These are phyloP conservation scores for Terfezia claveryi DNA, from an alignment of 495 filamentous ascomycete genomes.

Conservation along the genomic window DNA sequence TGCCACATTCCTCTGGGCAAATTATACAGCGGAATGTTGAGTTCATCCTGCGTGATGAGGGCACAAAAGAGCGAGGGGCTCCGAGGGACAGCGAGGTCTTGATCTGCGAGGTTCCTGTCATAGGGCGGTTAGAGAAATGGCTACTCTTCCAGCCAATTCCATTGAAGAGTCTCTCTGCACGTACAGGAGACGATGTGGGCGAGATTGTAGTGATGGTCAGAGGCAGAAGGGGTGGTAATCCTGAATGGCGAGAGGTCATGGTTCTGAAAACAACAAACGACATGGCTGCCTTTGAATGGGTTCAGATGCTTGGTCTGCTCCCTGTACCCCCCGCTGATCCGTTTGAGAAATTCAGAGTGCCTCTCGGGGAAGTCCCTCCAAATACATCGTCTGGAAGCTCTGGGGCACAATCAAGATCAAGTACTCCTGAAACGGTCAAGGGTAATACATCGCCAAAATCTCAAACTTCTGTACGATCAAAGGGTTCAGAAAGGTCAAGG, in stretches of 20 bases:
- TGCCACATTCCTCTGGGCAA: slow-evolving; percentile 78
- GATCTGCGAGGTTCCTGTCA: slow-evolving; percentile 59
- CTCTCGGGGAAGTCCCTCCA: background rate
- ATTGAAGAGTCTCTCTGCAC: slow-evolving; percentile 47
- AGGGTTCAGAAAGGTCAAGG: background rate
- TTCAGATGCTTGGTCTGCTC: slow-evolving; percentile 52
- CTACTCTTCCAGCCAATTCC: slow-evolving; percentile 73
- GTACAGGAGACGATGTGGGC: slow-evolving; percentile 43
- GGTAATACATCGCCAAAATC: background rate
- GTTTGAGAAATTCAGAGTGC: slow-evolving; percentile 10
- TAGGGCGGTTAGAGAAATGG: slow-evolving; percentile 29
- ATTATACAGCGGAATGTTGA: slow-evolving; percentile 76
- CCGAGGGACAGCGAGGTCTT: slow-evolving; percentile 48
- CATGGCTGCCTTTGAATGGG: slow-evolving; percentile 43
- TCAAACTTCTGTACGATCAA: background rate
- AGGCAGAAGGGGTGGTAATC: slow-evolving; percentile 29
- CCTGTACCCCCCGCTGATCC: slow-evolving; percentile 47
- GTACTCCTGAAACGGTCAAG: too few relatives aligned
- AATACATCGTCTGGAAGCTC: background rate
- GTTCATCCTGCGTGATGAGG: slow-evolving; percentile 60
- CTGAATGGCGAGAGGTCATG: slow-evolving; percentile 65
- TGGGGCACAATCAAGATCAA: background rate
- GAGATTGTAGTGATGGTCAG: slow-evolving; percentile 74
- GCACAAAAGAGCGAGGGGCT: slow-evolving; percentile 18
- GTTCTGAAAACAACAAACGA: slow-evolving; percentile 49